Base-by-base conservation (phyloP, 805 yeast genomes). In the Yamadazyma nakazawae region DNA sequence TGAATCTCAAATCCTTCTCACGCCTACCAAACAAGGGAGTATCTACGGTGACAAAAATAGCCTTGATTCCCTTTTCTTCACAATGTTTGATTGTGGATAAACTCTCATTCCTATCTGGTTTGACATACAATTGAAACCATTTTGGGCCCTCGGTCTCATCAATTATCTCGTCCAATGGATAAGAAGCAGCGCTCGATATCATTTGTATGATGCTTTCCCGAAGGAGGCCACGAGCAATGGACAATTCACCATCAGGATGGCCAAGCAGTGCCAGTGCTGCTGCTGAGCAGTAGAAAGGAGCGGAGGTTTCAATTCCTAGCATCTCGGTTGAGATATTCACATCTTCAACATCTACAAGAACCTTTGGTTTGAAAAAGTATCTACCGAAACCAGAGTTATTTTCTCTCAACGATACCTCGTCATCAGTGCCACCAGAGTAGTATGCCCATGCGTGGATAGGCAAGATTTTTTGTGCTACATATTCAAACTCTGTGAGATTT, bases 31-130 rank as follows among this genome's bases (percentile, higher is more conserved):
- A 64, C 42, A 68, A 72, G 0, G 82, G 78, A 14, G 79, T 70
- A 54, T 80, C 84, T 13, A 79, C 79, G 3, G 84, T 80, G 42
- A 80, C 68, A 48, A 78, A 75, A 4, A 80, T 53, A 0, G 74
- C 82, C 55, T 74, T 74, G 45, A 74, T 61, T 4, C 75, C 73
- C 12, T 66, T 59, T 16, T 54, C 55, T 43, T 74, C 74, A 14
- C 72, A 72, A 31, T 68, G 67, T 41, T 60, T 61, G 13, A 78
- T 62, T 31, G 63, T 52, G n/a, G 58, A 51, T 13, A 49, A 47
- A 36, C 72, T 59, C 26, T 60, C 52, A 21, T 61, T 56, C 14
- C 76, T 60, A 37, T 72, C 66, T 3, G 64, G 57, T 39, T 72
- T 65, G 40, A 76, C 78, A 53, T 78, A 78, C 38, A 74, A 62